A percentile compares a stretch with the other conserved stretches of the same genome.
phyloP scores from a whole-genome alignment of 495 filamentous ascomycete genomes.

The Penicillium flavigenum region DNA sequence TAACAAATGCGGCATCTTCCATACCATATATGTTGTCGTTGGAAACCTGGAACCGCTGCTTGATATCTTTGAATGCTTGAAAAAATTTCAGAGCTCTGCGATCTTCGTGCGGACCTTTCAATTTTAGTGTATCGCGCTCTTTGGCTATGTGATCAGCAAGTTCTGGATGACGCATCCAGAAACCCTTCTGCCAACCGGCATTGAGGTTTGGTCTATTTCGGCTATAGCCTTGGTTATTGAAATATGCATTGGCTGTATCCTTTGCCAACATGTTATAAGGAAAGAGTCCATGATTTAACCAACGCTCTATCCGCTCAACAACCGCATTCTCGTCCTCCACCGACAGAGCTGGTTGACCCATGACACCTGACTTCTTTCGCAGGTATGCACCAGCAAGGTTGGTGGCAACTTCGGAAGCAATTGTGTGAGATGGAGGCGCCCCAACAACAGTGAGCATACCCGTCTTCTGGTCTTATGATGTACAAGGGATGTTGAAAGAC shows the following conservation, averaged over 20 bases:
- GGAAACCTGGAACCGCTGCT: not conserved
- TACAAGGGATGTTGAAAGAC: too few species aligned
- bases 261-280: not conserved
- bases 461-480: too few species aligned
- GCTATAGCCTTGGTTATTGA: not conserved
- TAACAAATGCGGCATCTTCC: conserved; percentile 1
- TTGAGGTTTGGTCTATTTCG: not conserved
- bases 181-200: not conserved
- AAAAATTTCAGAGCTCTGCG: conserved; percentile 1
- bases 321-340: not conserved
- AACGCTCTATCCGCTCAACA: not conserved
- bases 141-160: not conserved
- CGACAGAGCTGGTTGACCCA: not conserved
- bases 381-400: conserved; percentile 1
- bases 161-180: not conserved
- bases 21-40: not conserved
- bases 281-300: conserved; percentile 1
- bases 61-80: not conserved
- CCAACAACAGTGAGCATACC: not conserved
- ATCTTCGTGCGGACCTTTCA: not conserved
- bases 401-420: conserved; percentile 1
- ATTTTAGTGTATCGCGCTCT: not conserved
- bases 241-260: conserved; percentile 6
- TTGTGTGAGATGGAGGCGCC: conserved; percentile 1
- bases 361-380: conserved; percentile 2